Base-by-base conservation (phyloP, 2,329 filamentous ascomycete genomes). In the Epicoccum sorghinum region DNA sequence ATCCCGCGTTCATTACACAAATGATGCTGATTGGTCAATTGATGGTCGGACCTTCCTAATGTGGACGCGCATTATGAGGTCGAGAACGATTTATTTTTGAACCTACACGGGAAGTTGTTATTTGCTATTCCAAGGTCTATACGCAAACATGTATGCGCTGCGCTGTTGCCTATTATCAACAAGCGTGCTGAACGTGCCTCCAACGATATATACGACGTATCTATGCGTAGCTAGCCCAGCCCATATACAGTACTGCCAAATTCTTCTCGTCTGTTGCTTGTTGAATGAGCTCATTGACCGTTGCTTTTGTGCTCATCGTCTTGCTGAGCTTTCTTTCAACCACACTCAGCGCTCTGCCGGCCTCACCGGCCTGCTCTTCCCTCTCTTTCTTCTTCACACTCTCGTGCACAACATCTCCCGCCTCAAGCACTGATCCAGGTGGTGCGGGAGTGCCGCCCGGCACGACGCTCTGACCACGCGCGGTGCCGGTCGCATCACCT, bases 291-390 rank as follows among this genome's bases (percentile, higher is more conserved):
- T 99, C 95, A 69, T 97, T 98, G 48, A 99, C 95, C 12, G 92
- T 97, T 3, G 95, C 96, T 50, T 89, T 90, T 14, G 96, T 93
- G 72, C 93, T 99, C 71, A 99, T 76, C 2, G 90, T 93, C 81
- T 96, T 96, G 59, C 89, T 90, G 63, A 99, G 76, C 79, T 99
- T 99, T 84, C 97, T 98, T 71, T 90, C 87, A 52, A 99, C 95
- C 22, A 98, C 89, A 52, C 92, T 91, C 51, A 99, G 80, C 1
- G 96, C 95, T 52, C 96, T 83, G 60, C 96, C 93, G 2, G 95
- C 96, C 76, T 99, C 96, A 75, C 85, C 86, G 0, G 84, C 83
- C 58, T 89, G 86, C 58, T 80, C 77, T 46, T 81, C 78, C 61
- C 78, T 76, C 52, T 81, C 78, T 55, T 73, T 78, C 61, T 70